These are phyloP conservation scores for Aristolochia contorta DNA, from an alignment of 164 flowering plant species.

Conservation along the genomic window DNA sequence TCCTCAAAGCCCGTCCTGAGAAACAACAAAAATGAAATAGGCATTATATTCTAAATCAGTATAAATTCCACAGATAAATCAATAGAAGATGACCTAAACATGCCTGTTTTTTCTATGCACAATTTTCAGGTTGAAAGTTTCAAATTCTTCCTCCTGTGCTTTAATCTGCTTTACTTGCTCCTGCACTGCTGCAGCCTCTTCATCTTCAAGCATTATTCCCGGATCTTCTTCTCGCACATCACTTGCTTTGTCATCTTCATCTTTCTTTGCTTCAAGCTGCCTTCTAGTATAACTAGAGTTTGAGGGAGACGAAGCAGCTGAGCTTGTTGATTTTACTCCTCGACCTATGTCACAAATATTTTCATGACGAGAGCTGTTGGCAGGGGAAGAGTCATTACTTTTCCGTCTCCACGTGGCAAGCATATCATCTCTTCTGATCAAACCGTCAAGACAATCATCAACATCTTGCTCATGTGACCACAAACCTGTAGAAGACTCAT, in stretches of 20 bases:
- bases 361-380: conserved; percentile 53
- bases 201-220: conserved; percentile 71
- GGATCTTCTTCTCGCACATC: conserved; percentile 60
- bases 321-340: conserved; percentile 34
- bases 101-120: conserved; percentile 98
- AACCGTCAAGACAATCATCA: conserved; percentile 32
- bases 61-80: background rate
- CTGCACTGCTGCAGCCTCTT: conserved; percentile 92
- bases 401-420: conserved; percentile 66
- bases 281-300: conserved; percentile 50
- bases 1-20: conserved; percentile 98
- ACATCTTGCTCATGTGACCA: conserved; percentile 47
- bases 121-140: conserved; percentile 86
- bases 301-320: conserved; percentile 56
- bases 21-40: conserved; percentile 7
- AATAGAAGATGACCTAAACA: conserved; percentile 7
- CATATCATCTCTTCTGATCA: conserved; percentile 44
- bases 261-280: conserved; percentile 32
- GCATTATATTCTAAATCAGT: background rate
- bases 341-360: conserved; percentile 28
- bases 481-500: conserved; percentile 39
- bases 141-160: conserved; percentile 97
- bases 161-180: conserved; percentile 96
- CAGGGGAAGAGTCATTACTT: conserved; percentile 68
- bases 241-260: conserved; percentile 34